Evolutionary conservation across 108 stramenopile genomes (phyloP).

Genomic region (Pinguiococcus pyrenoidosus): DNA sequence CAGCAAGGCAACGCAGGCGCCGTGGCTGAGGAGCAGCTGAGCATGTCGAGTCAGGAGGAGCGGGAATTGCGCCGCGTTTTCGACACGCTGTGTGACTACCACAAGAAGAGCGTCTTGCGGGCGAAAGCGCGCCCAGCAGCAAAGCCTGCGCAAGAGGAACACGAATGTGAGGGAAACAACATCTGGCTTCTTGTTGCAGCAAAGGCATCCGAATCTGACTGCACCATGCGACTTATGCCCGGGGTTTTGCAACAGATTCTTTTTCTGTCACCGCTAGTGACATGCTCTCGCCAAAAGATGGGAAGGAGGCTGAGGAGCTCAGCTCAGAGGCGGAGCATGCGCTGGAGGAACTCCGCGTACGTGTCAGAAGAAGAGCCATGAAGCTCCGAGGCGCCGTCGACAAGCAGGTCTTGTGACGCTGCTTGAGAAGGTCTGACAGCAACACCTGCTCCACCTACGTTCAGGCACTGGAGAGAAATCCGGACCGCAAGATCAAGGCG

Average conservation of each 20-base stretch:
- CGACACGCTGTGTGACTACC: slow-evolving; percentile 42
- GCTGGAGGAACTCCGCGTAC: neutral
- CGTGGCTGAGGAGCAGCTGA: slow-evolving; percentile 19
- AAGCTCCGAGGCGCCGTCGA: neutral
- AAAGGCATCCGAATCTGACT: too few relatives aligned
- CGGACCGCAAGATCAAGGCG: slow-evolving; percentile 27
- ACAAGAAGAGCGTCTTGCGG: too few relatives aligned
- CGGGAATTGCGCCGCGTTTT: slow-evolving; percentile 46
- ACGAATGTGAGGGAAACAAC: slow-evolving; percentile 4
- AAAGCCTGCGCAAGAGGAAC: slow-evolving; percentile 19
- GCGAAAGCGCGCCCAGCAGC: slow-evolving; percentile 8
- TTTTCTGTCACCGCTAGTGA: slow-evolving; percentile 11
- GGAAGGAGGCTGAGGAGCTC: slow-evolving; percentile 9
- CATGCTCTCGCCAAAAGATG: slow-evolving; percentile 14
- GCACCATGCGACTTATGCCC: too few relatives aligned
- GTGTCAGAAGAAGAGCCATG: neutral
- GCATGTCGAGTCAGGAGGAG: slow-evolving; percentile 34
- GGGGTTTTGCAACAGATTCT: neutral
- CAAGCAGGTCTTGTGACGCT: too few relatives aligned
- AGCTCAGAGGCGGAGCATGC: neutral
- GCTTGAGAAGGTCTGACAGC: neutral
- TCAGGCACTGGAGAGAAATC: slow-evolving; percentile 26
- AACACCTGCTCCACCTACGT: slow-evolving; percentile 10
- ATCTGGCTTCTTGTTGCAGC: too few relatives aligned
- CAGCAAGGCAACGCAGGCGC: too few relatives aligned